These are phyloP conservation scores for Eremothecium sinecaudum DNA, from an alignment of 1,139 yeast species.

Conservation along the genomic window DNA sequence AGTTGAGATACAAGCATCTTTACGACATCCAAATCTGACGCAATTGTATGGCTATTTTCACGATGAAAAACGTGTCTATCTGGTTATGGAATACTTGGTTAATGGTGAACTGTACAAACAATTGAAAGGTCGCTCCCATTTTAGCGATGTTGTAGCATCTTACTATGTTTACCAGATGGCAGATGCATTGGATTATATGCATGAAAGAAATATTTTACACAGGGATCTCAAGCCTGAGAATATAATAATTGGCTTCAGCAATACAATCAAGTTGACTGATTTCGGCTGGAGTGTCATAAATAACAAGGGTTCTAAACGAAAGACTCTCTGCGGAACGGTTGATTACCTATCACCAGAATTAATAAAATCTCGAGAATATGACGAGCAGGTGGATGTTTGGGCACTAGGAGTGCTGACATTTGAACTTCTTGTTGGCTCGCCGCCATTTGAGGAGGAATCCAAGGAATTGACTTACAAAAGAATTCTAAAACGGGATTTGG, in stretches of 20 bases:
- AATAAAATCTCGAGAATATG: constrained; percentile 78
- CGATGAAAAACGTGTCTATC: constrained; percentile 68
- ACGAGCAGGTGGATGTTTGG: constrained; percentile 80
- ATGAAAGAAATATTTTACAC: constrained; percentile 71
- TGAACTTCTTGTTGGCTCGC: constrained; percentile 79
- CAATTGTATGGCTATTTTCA: constrained; percentile 78
- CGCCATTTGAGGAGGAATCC: constrained; percentile 80
- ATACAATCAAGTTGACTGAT: constrained; percentile 73
- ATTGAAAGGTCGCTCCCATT: constrained; percentile 53
- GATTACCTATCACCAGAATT: constrained; percentile 95
- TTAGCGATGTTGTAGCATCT: constrained; percentile 65
- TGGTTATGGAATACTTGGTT: constrained; percentile 75
- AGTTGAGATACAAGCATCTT: constrained; percentile 76
- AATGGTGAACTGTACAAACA: constrained; percentile 81
- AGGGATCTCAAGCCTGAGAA: constrained; percentile 92
- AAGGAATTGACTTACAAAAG: constrained; percentile 68
- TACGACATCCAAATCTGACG: constrained; percentile 72
- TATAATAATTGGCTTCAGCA: constrained; percentile 63
- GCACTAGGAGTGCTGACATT: constrained; percentile 81
- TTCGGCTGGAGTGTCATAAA: constrained; percentile 92
- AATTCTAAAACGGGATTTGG: constrained; percentile 66
- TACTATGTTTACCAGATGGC: constrained; percentile 78
- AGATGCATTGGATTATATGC: constrained; percentile 65
- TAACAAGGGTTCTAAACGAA: constrained; percentile 43
- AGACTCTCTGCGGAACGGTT: constrained; percentile 88